Evolutionary conservation across 2,329 filamentous ascomycete genomes (phyloP).

Genomic region (Falciphora oryzae): DNA sequence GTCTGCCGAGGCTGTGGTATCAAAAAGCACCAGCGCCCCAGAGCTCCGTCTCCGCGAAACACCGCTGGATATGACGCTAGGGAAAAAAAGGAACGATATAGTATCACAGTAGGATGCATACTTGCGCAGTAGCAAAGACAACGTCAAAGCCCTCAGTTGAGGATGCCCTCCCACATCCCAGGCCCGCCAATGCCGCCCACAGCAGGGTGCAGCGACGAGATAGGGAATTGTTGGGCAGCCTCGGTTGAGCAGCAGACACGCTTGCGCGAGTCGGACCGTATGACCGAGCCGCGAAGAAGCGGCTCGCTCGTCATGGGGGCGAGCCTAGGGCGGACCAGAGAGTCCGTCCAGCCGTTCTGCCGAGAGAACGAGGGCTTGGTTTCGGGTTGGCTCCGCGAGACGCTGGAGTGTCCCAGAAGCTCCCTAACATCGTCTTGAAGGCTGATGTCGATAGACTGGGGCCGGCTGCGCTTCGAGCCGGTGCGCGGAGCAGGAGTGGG

Average conservation of each 20-base stretch:
- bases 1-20: constrained; percentile 1
- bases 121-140: not conserved
- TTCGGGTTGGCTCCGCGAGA: constrained; percentile 16
- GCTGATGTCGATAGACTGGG: constrained; percentile 51
- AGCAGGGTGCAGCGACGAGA: constrained; percentile 41
- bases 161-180: constrained; percentile 62
- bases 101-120: constrained; percentile 5
- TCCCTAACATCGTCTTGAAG: constrained; percentile 64
- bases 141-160: constrained; percentile 37
- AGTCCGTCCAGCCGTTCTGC: constrained; percentile 21
- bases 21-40: constrained; percentile 4
- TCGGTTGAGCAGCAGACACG: constrained; percentile 62
- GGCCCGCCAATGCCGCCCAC: constrained; percentile 47
- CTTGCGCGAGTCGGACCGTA: constrained; percentile 49
- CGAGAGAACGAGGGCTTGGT: constrained; percentile 5
- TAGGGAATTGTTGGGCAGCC: constrained; percentile 41
- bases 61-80: not conserved
- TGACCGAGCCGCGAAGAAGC: constrained; percentile 35
- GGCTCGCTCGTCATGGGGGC: constrained; percentile 20
- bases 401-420: constrained; percentile 39
- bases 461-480: constrained; percentile 54
- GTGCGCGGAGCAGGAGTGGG: constrained; percentile 30
- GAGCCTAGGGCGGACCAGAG: constrained; percentile 32
- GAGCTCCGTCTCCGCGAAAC: not conserved
- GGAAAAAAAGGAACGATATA: not conserved